Evolutionary conservation across 2,329 filamentous ascomycete genomes (phyloP), one percentile per base, ranked within the genome.

Genomic region (Verticillium nonalfalfae): DNA sequence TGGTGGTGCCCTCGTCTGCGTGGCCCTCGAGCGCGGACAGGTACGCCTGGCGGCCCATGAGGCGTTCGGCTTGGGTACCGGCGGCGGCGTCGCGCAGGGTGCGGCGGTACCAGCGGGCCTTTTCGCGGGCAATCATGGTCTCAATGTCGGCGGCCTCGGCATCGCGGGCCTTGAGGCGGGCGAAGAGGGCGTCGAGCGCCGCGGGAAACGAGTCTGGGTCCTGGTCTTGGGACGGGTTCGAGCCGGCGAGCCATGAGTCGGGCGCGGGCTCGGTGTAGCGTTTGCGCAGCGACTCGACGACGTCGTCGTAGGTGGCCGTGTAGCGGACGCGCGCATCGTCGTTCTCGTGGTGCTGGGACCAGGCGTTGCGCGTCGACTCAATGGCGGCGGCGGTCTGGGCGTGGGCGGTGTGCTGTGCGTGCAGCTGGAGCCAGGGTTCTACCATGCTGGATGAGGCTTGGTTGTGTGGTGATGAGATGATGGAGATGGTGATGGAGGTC

Each of bases 61-160:
- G 45, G n/a, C 50, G 31, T 52, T 63, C 64, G 18, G 63, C 58
- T 39, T 58, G 52, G 26, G 55, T 56, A 6, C 61, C 61, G 26
- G 59, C 59, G 10, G 57, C 40, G n/a, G 64, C 60, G 15, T 54
- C 61, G 66, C 72, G 60, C 69, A 66, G 58, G 26, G 64, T 26
- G n/a, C 61, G 79, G 60, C 79, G 76, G 61, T 84, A 82, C 82
- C 83, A 85, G 11, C 76, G 76, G 63, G 77, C 76, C 67, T 82
- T 83, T 68, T 85, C 82, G 34, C 76, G 76, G 10, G 75, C 73
- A 66, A 86, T 78, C 62, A 78, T 78, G 26, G 76, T 74, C 65
- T 85, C 82, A 50, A 86, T 78, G 18, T 69, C 71, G 52, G 74
- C 72, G 13, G 84, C 70, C 59, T 76, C 74, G n/a, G 74, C 68